Conservation (phyloP, 352 stramenopile genomes). For the Aphanomyces invadans region DNA sequence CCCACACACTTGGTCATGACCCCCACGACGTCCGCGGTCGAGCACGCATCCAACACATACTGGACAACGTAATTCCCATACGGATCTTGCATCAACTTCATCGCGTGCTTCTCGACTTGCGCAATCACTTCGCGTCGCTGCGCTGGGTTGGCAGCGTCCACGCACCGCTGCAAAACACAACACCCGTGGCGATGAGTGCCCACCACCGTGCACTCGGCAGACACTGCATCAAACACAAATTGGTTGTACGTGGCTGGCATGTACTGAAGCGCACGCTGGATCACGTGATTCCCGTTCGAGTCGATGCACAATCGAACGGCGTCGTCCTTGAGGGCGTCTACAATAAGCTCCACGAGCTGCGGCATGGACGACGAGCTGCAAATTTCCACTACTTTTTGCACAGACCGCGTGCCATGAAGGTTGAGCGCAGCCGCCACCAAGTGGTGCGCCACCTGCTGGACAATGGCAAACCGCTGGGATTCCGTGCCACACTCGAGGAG, state of each 20-base stretch:
- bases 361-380: slow-evolving; percentile 71
- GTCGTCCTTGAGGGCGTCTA: slow-evolving; percentile 89
- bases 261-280: slow-evolving; percentile 94
- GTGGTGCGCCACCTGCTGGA: slow-evolving; percentile 87
- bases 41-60: slow-evolving; percentile 86
- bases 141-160: slow-evolving; percentile 87
- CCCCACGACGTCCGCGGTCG: slow-evolving; percentile 63
- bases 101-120: slow-evolving; percentile 93
- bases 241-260: slow-evolving; percentile 91
- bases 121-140: slow-evolving; percentile 86
- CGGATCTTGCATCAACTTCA: slow-evolving; percentile 93
- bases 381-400: slow-evolving; percentile 98
- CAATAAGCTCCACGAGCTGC: slow-evolving; percentile 86
- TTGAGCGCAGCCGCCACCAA: slow-evolving; percentile 96
- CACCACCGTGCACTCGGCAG: slow-evolving; percentile 91
- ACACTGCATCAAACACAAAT: slow-evolving; percentile 97
- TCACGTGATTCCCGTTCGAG: slow-evolving; percentile 97
- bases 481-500: slow-evolving; percentile 92
- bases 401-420: slow-evolving; percentile 95
- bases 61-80: slow-evolving; percentile 91
- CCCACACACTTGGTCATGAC: slow-evolving; percentile 82
- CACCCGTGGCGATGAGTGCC: slow-evolving; percentile 95
- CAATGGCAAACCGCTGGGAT: slow-evolving; percentile 87
- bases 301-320: slow-evolving; percentile 95
- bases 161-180: slow-evolving; percentile 95